Conservation (phyloP, 257 asterid genomes). For the Jaltomata sinuosa region DNA sequence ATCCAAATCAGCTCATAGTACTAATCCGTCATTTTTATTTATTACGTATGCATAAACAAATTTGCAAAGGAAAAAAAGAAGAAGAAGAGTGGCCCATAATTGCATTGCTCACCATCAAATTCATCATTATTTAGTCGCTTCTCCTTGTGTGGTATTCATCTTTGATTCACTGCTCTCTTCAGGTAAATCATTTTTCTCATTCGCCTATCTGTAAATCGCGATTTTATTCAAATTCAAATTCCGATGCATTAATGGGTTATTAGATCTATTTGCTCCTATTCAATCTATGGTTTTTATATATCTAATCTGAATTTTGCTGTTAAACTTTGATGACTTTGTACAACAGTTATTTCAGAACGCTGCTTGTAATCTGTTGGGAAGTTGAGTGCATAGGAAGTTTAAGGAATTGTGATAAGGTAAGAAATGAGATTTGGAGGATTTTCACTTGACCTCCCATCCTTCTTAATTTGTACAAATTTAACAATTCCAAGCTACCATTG, state of each 20-base stretch:
- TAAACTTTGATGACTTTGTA: too few relatives aligned
- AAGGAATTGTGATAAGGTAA: neutral
- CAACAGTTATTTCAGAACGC: neutral
- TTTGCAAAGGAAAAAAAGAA: neutral
- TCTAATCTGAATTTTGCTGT: neutral
- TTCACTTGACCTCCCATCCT: neutral
- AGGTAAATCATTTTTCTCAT: neutral
- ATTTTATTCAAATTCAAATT: neutral
- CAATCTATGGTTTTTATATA: neutral
- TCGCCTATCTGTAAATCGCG: neutral
- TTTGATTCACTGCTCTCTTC: neutral
- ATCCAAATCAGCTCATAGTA: too few relatives aligned
- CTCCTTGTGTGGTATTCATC: neutral
- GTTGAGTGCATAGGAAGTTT: neutral
- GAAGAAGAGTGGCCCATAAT: neutral
- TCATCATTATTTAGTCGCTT: neutral
- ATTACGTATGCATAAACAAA: neutral
- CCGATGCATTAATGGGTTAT: neutral
- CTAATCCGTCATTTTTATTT: too few relatives aligned
- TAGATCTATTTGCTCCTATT: neutral
- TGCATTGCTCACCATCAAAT: neutral
- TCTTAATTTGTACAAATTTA: neutral
- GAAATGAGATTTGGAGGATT: neutral
- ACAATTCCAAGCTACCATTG: neutral
- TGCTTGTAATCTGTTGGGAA: neutral